Conservation (phyloP, 441 rosid genomes). For the Populus trichocarpa region DNA sequence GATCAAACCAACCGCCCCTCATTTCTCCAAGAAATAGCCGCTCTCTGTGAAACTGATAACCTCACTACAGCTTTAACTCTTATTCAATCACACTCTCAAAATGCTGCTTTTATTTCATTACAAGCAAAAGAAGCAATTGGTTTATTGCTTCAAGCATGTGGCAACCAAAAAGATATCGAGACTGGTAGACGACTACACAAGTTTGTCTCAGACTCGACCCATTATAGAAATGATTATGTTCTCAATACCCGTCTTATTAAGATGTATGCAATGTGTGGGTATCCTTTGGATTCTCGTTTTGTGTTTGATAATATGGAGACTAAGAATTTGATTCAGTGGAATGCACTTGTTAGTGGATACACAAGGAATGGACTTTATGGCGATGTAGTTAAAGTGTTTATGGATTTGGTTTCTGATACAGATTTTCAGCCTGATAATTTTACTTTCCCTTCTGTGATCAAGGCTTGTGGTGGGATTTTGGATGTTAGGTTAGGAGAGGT, state of each 20-base stretch:
- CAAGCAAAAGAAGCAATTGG: slow-evolving; percentile 46
- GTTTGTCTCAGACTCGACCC: slow-evolving; percentile 38
- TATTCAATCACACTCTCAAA: slow-evolving; percentile 18
- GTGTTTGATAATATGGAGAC: slow-evolving; percentile 38
- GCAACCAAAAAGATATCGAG: slow-evolving; percentile 38
- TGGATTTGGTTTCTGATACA: slow-evolving; percentile 37
- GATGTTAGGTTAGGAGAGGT: slow-evolving; percentile 39
- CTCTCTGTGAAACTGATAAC: slow-evolving; percentile 36
- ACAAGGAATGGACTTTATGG: slow-evolving; percentile 47
- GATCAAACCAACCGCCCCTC: slow-evolving; percentile 17
- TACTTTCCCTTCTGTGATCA: slow-evolving; percentile 67
- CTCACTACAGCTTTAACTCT: slow-evolving; percentile 38
- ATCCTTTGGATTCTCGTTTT: slow-evolving; percentile 41
- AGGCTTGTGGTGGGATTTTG: slow-evolving; percentile 53
- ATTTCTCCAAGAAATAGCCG: slow-evolving; percentile 33
- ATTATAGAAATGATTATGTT: slow-evolving; percentile 40
- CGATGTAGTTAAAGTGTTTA: slow-evolving; percentile 43
- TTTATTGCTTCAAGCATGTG: slow-evolving; percentile 52
- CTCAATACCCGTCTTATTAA: slow-evolving; percentile 52
- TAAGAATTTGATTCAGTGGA: slow-evolving; percentile 67
- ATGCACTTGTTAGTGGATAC: slow-evolving; percentile 61
- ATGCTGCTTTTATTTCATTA: slow-evolving; percentile 21
- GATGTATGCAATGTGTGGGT: slow-evolving; percentile 58
- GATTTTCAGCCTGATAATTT: slow-evolving; percentile 51
- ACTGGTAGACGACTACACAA: slow-evolving; percentile 44